A percentile compares a stretch with the other conserved stretches of the same genome.
Evolutionary conservation across 2,329 filamentous ascomycete species (phyloP).

Genomic region (Westerdykella sp.): DNA sequence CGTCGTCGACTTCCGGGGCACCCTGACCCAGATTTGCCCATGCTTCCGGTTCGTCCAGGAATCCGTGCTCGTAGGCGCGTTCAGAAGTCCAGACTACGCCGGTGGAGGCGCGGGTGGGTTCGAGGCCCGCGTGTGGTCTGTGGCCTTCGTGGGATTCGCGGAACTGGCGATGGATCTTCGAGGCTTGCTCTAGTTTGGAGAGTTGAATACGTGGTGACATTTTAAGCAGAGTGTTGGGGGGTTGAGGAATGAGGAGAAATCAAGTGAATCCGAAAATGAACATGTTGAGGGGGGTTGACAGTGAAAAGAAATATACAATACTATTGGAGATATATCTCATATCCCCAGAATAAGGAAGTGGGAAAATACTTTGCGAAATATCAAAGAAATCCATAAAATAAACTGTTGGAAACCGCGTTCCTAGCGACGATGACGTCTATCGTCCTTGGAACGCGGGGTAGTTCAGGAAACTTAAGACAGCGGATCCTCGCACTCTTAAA

Average conservation of each 20-base stretch:
- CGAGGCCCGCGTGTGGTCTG: conserved; percentile 82
- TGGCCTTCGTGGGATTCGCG: conserved; percentile 85
- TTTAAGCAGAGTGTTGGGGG: not conserved
- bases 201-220: not conserved
- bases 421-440: no score
- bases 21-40: conserved; percentile 96
- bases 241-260: not conserved
- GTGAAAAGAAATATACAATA: not conserved
- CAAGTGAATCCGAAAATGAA: no score
- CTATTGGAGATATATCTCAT: not conserved
- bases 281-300: not conserved
- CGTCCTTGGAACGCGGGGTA: no score
- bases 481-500: no score
- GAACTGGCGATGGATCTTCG: conserved; percentile 83
- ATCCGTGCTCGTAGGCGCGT: conserved; percentile 83
- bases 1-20: conserved; percentile 87
- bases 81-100: conserved; percentile 93
- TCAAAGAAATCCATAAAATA: no score
- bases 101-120: conserved; percentile 79
- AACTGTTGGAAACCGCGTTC: no score
- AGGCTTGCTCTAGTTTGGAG: conserved; percentile 60
- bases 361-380: no score
- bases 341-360: no score
- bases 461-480: no score
- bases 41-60: conserved; percentile 67